These are phyloP conservation scores for Volvox africanus DNA, from an alignment of 139 green algal species.

Conservation along the genomic window DNA sequence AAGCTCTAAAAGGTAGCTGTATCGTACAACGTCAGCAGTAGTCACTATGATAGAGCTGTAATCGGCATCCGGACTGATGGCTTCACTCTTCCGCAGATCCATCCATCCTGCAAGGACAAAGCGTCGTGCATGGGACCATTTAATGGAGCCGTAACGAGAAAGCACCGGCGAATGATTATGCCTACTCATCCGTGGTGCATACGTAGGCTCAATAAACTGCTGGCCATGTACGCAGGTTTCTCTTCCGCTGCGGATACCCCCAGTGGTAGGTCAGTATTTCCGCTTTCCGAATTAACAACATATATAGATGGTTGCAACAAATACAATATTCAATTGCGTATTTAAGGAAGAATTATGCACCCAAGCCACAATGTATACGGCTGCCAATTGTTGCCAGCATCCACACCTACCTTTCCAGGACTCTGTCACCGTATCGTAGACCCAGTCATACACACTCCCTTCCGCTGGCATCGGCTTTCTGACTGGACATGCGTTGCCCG, in stretches of 20 bases:
- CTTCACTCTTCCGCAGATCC: conserved; percentile 54
- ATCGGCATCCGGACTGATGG: conserved; percentile 53
- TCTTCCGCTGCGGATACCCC: no score
- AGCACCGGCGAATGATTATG: no score
- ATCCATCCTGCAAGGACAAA: conserved; percentile 54
- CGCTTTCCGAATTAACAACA: no score
- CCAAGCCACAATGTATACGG: background rate
- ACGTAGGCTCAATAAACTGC: no score
- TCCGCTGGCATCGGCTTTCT: conserved; percentile 37
- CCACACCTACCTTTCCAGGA: conserved; percentile 57
- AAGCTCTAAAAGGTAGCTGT: conserved; percentile 71
- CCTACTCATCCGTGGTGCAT: no score
- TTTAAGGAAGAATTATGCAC: no score
- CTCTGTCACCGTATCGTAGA: conserved; percentile 57
- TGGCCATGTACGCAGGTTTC: no score
- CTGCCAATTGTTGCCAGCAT: background rate
- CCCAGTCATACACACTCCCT: conserved; percentile 73
- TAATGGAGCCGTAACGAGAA: no score
- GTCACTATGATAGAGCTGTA: conserved; percentile 76
- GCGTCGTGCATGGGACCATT: no score
- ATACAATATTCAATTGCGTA: background rate
- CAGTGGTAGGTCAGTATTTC: no score
- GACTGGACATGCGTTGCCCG: background rate
- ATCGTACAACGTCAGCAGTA: conserved; percentile 72
- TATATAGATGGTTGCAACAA: no score